Evolutionary conservation across 257 asterid genomes (phyloP).

Genomic region (Nicotiana otophora): DNA sequence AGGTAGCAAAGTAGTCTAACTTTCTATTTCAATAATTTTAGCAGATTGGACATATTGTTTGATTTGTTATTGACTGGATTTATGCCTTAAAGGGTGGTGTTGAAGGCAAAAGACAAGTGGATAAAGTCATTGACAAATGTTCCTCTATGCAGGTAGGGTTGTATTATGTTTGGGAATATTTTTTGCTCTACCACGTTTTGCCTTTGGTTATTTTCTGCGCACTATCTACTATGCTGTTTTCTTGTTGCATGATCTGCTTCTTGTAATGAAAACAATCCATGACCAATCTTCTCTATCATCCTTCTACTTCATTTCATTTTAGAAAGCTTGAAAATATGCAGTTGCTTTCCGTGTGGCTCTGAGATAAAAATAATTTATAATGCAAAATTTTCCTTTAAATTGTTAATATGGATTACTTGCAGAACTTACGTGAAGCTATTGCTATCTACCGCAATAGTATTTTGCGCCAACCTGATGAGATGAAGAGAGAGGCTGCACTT

Average conservation of each 20-base stretch:
- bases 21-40: conserved; percentile 17
- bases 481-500: conserved; percentile 95
- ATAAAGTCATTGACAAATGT: conserved; percentile 92
- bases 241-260: background rate
- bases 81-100: conserved; percentile 78
- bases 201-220: conserved; percentile 9
- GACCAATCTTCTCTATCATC: background rate
- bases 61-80: conserved; percentile 40
- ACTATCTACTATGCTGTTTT: background rate
- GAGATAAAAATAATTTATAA: background rate
- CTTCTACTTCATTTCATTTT: background rate
- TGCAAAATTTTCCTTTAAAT: conserved; percentile 14
- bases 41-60: conserved; percentile 16
- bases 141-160: conserved; percentile 89
- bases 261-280: background rate
- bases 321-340: background rate
- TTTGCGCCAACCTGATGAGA: conserved; percentile 90
- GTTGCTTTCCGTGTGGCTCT: conserved; percentile 9
- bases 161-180: background rate
- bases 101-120: conserved; percentile 98
- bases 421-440: conserved; percentile 98
- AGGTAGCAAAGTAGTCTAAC: conserved; percentile 45
- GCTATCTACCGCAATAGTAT: conserved; percentile 84
- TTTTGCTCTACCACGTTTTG: conserved; percentile 9
- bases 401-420: conserved; percentile 27